A percentile compares a stretch with the other conserved stretches of the same genome.
These are phyloP conservation scores for Jaltomata sinuosa DNA, from an alignment of 257 asterid species.

Conservation along the genomic window DNA sequence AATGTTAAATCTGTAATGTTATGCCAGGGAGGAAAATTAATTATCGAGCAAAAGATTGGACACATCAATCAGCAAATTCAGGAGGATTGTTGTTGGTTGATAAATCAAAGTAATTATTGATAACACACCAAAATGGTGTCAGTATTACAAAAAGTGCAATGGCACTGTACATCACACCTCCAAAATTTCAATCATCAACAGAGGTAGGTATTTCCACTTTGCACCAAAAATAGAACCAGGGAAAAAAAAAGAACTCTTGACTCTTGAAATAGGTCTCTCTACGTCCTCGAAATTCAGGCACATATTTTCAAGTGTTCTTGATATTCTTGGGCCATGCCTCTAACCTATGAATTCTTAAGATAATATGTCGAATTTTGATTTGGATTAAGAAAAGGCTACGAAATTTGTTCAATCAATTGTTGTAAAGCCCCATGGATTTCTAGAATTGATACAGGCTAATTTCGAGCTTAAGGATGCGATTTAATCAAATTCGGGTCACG, in stretches of 20 bases:
- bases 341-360: background rate
- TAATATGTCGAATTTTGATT: background rate
- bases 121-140: background rate
- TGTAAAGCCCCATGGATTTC: background rate
- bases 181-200: background rate
- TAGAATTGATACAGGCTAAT: background rate
- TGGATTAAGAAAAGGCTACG: background rate
- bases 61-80: background rate
- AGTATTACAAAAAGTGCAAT: background rate
- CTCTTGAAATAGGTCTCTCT: background rate
- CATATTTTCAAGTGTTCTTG: background rate
- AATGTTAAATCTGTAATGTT: constrained; percentile 16
- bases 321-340: background rate
- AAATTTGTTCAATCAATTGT: background rate
- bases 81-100: background rate
- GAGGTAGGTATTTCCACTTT: background rate
- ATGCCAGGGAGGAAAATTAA: background rate
- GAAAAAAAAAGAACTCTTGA: background rate
- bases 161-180: background rate
- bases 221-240: background rate
- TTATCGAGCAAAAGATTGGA: background rate
- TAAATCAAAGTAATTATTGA: background rate
- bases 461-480: background rate
- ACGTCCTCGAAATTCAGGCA: background rate
- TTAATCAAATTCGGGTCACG: background rate